These are phyloP conservation scores for Pyrenula aspistea DNA, from an alignment of 495 filamentous ascomycete genomes.

Conservation along the genomic window DNA sequence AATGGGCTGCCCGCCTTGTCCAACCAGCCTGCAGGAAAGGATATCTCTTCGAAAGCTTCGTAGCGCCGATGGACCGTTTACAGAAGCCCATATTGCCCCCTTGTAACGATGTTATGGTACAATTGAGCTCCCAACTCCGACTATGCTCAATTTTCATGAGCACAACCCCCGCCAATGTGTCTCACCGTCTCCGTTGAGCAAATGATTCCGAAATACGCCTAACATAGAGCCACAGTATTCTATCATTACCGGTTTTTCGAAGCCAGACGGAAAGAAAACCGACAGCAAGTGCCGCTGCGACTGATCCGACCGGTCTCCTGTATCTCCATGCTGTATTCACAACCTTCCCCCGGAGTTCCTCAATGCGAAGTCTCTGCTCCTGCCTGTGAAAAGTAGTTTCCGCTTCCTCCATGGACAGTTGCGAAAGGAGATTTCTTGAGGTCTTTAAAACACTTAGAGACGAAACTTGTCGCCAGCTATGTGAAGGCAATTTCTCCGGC, in stretches of 20 bases:
- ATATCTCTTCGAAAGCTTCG: too few species aligned
- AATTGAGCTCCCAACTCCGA: too few species aligned
- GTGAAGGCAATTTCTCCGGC: conserved; percentile 52
- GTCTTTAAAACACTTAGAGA: conserved; percentile 75
- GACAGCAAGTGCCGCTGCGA: conserved; percentile 53
- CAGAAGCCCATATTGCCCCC: too few species aligned
- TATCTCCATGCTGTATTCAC: conserved; percentile 45
- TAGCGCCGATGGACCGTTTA: too few species aligned
- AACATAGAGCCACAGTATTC: conserved; percentile 25
- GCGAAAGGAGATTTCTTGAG: conserved; percentile 33
- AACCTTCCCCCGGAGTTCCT: conserved; percentile 44
- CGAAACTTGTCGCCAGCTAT: conserved; percentile 61
- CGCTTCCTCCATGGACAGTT: conserved; percentile 47
- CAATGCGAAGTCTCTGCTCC: conserved; percentile 49
- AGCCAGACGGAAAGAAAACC: conserved; percentile 45
- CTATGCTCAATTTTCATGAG: too few species aligned
- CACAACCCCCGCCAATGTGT: too few species aligned
- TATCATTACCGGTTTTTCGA: conserved; percentile 29
- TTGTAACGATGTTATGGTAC: too few species aligned
- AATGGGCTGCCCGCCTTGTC: too few species aligned
- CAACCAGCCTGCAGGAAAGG: too few species aligned
- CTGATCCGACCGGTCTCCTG: conserved; percentile 37
- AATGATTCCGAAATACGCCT: conserved; percentile 10
- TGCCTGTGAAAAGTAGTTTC: conserved; percentile 55
- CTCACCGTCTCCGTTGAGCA: too few species aligned